Base-by-base conservation (phyloP, 2,329 filamentous ascomycete genomes). In the Penicillium sp. region DNA sequence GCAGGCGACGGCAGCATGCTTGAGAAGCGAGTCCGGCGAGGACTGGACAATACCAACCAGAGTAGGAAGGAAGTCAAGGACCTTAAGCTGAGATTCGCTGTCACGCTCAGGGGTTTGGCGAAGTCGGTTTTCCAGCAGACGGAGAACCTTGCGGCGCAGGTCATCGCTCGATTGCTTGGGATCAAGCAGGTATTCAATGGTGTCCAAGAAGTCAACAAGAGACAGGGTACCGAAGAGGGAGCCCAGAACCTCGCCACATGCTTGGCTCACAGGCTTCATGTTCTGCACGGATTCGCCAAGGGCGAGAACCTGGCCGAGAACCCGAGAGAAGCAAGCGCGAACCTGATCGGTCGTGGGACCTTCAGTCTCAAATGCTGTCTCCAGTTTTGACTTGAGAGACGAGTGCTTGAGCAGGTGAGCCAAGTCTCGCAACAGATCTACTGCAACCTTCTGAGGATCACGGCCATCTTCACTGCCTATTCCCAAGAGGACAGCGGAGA, bases 121-220 rank as follows among this genome's bases (percentile, higher is more conserved):
- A 33, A 96, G 86, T 39, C 93, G 88, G 49, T 85, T 79, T 66
- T 95, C 90, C 18, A 99, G 81, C 1, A 93, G 88, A 53, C 82
- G 86, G 56, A 93, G 83, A 45, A 91, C 89, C 74, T 89, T 92
- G 59, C 88, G 85, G 1, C 89, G 88, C 46, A 93, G 79, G 45
- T 88, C 84, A 61, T 89, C 81, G 58, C 90, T 86, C 6, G 88
- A 85, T 45, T 87, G 84, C 60, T 89, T 83, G 13, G 36, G 36
- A 21, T 39, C 36, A 33, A 97, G 83, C 28, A 99, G 79, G 26
- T 85, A 84, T 67, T 95, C 89, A 38, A 95, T 87, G 9, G 91
- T 89, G 69, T 90, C 89, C 70, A 97, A 85, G 70, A 97, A 94
- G 72, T 96, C 90, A 47, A 85, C 81, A 3, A 93, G 91, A 0